A percentile compares a stretch with the other conserved stretches of the same genome.
These are phyloP conservation scores for Geotrichum macrosporum DNA, from an alignment of 1,139 yeast genomes.

Conservation along the genomic window DNA sequence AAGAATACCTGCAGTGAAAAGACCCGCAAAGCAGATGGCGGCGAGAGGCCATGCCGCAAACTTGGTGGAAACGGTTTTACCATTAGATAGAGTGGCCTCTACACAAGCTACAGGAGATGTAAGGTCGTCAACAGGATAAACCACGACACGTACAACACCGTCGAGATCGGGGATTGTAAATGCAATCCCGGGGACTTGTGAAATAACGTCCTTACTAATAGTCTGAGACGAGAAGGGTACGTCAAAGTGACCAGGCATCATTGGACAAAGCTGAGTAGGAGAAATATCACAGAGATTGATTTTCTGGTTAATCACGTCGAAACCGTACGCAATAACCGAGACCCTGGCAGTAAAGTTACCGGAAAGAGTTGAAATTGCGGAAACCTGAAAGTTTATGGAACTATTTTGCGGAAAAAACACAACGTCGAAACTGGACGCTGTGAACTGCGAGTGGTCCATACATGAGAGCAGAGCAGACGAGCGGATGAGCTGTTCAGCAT, in stretches of 20 bases:
- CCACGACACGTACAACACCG: slow-evolving; percentile 76
- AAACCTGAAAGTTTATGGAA: slow-evolving; percentile 60
- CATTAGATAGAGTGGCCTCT: slow-evolving; percentile 79
- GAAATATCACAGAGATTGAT: slow-evolving; percentile 54
- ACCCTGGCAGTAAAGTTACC: slow-evolving; percentile 67
- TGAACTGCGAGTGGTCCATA: slow-evolving; percentile 82
- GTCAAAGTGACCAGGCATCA: slow-evolving; percentile 81
- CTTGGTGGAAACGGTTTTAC: slow-evolving; percentile 88
- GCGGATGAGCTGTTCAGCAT: slow-evolving; percentile 40
- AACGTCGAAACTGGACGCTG: slow-evolving; percentile 84
- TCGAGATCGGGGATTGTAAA: slow-evolving; percentile 91
- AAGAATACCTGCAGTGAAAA: slow-evolving; percentile 78
- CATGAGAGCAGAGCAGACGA: slow-evolving; percentile 83
- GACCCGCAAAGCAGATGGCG: slow-evolving; percentile 81
- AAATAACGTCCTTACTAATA: slow-evolving; percentile 37
- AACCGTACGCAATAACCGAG: slow-evolving; percentile 75
- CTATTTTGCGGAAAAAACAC: slow-evolving; percentile 60
- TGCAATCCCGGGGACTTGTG: slow-evolving; percentile 72
- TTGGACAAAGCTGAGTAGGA: slow-evolving; percentile 61
- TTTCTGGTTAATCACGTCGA: slow-evolving; percentile 54
- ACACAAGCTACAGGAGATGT: slow-evolving; percentile 75
- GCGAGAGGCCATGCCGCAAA: slow-evolving; percentile 98
- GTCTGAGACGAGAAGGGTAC: slow-evolving; percentile 47
- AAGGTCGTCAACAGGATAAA: slow-evolving; percentile 32
- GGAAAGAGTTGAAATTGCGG: slow-evolving; percentile 74